phyloP scores from a whole-genome alignment of 2,329 filamentous ascomycete genomes.

The Paraphaeosphaeria minitans region DNA sequence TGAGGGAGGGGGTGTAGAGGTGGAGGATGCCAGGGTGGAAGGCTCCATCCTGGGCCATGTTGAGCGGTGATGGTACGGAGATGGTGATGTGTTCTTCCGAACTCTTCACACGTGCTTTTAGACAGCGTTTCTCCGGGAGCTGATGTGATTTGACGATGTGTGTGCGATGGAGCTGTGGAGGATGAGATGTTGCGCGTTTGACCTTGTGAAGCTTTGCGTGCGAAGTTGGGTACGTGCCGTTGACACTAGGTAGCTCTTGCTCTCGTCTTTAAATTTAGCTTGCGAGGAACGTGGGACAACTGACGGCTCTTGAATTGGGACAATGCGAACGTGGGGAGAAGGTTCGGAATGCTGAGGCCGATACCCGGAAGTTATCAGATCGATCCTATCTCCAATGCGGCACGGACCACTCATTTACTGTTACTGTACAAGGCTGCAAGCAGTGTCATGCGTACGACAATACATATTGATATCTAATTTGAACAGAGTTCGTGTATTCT shows the following conservation, averaged over 20 bases:
- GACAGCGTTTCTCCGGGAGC: too few species aligned
- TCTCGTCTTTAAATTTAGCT: too few species aligned
- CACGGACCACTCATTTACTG: background rate
- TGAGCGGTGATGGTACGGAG: background rate
- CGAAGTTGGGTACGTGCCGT: too few species aligned
- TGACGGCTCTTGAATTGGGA: background rate
- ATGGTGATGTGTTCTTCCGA: background rate
- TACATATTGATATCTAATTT: too few species aligned
- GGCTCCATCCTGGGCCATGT: slow-evolving; percentile 27
- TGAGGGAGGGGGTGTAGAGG: slow-evolving; percentile 47
- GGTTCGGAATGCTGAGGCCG: background rate
- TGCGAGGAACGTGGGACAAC: background rate
- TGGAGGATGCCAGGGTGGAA: slow-evolving; percentile 48
- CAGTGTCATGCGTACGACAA: too few species aligned
- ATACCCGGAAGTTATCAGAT: slow-evolving; percentile 1
- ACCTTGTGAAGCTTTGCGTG: too few species aligned
- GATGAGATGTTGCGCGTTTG: background rate
- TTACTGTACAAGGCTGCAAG: too few species aligned
- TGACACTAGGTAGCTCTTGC: too few species aligned
- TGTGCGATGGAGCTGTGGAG: background rate
- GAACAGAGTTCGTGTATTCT: too few species aligned
- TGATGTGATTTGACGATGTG: too few species aligned
- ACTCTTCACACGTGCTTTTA: too few species aligned
- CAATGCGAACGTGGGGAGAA: background rate
- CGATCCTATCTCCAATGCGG: background rate